Base-by-base conservation (phyloP, 2,329 filamentous ascomycete species). In the Aspergillus vadensis region DNA sequence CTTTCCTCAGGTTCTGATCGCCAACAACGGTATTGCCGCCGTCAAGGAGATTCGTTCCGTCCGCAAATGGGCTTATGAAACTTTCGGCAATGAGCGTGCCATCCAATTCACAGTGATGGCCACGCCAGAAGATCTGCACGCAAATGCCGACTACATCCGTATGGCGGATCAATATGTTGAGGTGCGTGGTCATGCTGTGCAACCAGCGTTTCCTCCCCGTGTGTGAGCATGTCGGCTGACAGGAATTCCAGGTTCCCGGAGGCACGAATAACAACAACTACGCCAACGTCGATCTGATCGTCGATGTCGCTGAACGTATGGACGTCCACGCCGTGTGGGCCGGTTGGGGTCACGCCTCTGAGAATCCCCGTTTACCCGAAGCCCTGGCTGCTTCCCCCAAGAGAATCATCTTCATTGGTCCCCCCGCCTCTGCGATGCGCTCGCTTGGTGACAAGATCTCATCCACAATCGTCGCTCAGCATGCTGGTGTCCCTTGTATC, bases 261-360 rank as follows among this genome's bases (percentile, higher is more conserved):
- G 95, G 95, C 75, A 99, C 95, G 64, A 99, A 99, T 83, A 99
- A 99, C 86, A 97, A 99, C 88, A 99, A 99, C 81, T 99, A 99
- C 80, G 95, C 95, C 81, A 99, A 99, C 77, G 95, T 99, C 62
- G 95, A 99, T 82, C 85, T 99, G 76, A 99, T 99, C 79, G 95
- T 99, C 68, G 95, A 99, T 82, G 88, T 99, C 76, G 95, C 95
- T 25, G 95, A 99, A 85, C 92, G 95, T 65, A 98, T 97, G 92
- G 88, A 94, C 71, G 95, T 99, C 63, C 95, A 99, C 74, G 95
- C 95, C 61, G 95, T 99, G 15, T 99, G 95, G 95, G 95, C 95
- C 70, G 95, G 95, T 84, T 99, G 95, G 91, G 95, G 95, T 73
- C 95, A 99, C 78, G 95, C 95, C 69, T 99, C 95, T 57, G 95